A percentile compares a stretch with the other conserved stretches of the same genome.
Conservation (phyloP, 768 basidiomycete species). For the Suillus discolor region DNA sequence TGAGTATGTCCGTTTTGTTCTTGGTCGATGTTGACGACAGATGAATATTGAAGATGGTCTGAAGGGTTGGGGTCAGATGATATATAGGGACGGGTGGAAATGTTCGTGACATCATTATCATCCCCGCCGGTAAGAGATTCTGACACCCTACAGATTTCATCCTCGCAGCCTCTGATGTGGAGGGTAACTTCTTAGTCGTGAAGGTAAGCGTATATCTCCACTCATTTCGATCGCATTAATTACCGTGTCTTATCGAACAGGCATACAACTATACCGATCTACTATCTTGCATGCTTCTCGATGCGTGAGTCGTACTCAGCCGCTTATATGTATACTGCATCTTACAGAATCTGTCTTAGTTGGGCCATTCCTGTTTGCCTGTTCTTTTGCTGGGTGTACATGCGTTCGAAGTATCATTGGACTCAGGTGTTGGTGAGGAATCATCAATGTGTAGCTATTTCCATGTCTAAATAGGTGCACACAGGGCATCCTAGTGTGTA, state of each 20-base stretch:
- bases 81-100: slow-evolving; percentile 83
- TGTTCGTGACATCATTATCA: slow-evolving; percentile 46
- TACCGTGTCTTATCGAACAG: slow-evolving; percentile 31
- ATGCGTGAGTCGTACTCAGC: slow-evolving; percentile 55
- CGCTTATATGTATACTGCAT: not conserved
- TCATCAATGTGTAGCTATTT: not conserved
- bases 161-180: slow-evolving; percentile 80
- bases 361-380: slow-evolving; percentile 92
- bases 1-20: slow-evolving; percentile 36
- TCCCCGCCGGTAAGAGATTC: not conserved
- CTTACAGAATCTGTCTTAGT: slow-evolving; percentile 35
- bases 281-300: slow-evolving; percentile 89
- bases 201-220: slow-evolving; percentile 44
- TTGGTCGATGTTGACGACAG: not conserved
- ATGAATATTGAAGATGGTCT: slow-evolving; percentile 76
- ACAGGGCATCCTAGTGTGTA: slow-evolving; percentile 73
- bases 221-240: not conserved
- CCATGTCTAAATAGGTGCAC: not conserved
- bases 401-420: slow-evolving; percentile 81
- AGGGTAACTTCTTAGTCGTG: slow-evolving; percentile 86
- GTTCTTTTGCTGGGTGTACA: slow-evolving; percentile 81
- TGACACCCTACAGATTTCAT: slow-evolving; percentile 58
- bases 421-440: slow-evolving; percentile 73
- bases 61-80: slow-evolving; percentile 78
- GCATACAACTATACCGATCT: slow-evolving; percentile 88